Conservation (phyloP, 345 rosid species). For the Mallotus nudiflorus region DNA sequence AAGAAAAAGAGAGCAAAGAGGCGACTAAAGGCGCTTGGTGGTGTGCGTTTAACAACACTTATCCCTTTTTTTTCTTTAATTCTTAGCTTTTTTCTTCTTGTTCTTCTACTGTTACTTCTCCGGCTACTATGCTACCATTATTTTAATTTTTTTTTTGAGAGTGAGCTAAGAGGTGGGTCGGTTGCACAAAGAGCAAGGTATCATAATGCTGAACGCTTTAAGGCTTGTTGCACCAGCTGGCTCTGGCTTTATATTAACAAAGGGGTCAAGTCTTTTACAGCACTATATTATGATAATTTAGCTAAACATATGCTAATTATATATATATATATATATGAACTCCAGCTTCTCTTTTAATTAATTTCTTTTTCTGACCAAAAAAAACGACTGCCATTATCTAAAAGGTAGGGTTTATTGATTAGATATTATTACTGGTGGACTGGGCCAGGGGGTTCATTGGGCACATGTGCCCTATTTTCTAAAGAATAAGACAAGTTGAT, state of each 20-base stretch:
- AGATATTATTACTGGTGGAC: not conserved
- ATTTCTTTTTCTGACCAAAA: too few species aligned
- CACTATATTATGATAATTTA: not conserved
- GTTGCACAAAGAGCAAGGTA: constrained; percentile 19
- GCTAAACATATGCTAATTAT: not conserved
- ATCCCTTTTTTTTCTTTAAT: not conserved
- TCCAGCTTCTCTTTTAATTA: too few species aligned
- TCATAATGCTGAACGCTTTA: not conserved
- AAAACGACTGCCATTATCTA: too few species aligned
- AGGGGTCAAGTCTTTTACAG: constrained; percentile 3
- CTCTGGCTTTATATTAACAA: not conserved
- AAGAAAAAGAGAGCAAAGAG: constrained; percentile 6
- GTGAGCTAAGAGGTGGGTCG: not conserved
- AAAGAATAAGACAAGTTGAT: not conserved
- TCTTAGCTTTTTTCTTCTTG: too few species aligned
- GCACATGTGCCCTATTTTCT: not conserved
- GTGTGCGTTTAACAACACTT: constrained; percentile 33
- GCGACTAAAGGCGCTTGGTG: constrained; percentile 40
- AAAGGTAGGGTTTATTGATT: not conserved
- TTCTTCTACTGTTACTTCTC: not conserved
- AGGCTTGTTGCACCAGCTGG: not conserved
- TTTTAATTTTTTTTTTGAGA: not conserved
- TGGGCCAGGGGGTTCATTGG: not conserved
- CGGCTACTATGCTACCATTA: not conserved
- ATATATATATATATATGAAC: too few species aligned